Base-by-base conservation (phyloP, 78 protist species). In the Trichosphaerium sp. region DNA sequence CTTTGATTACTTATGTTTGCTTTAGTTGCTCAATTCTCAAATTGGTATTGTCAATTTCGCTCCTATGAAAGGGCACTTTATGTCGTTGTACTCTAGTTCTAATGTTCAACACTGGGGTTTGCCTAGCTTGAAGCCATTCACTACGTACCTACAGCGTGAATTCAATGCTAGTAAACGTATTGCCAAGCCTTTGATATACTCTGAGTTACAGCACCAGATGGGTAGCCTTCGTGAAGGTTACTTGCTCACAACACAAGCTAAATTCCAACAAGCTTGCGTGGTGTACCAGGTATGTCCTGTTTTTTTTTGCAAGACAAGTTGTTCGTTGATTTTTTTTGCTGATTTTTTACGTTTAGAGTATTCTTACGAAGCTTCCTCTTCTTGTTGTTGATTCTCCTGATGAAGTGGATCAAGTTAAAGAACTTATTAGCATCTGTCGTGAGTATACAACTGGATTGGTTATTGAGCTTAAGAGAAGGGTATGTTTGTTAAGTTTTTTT, bases 361-460 rank as follows among this genome's bases (percentile, higher is more conserved):
- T 86, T 37, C 55, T 90, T 7, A 71, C 47, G 32, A 21, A 48
- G 29, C 10, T 75, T 28, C 60, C 77, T 37, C 35, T 90, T 32
- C 28, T 62, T 15, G 69, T 69, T 7, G 88, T 83, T 1, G 61
- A 56, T 21, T 52, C n/a, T 4, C n/a, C 40, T 39, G 38, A 64
- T 18, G 90, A 83, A 25, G 62, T 62, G 4, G 28, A 4, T 55
- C 90, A 83, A 10, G 73, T 79, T 0, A 37, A 42, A 21, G 91
- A 93, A 56, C 68, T 91, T 28, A 54, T 91, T 35, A 25, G 42
- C 38, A 72, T 90, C 44, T 93, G 97, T 63, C 65, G 84, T 21
- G 97, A 93, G 78, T 93, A 95, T 72, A 55, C 92, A 41, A 29
- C 70, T 8, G 98, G 94, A 31, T 38, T 95, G 37, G 8, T 55